Evolutionary conservation across 352 stramenopile genomes (phyloP), one percentile per base, ranked within the genome.

Genomic region (Phytopythium litorale): DNA sequence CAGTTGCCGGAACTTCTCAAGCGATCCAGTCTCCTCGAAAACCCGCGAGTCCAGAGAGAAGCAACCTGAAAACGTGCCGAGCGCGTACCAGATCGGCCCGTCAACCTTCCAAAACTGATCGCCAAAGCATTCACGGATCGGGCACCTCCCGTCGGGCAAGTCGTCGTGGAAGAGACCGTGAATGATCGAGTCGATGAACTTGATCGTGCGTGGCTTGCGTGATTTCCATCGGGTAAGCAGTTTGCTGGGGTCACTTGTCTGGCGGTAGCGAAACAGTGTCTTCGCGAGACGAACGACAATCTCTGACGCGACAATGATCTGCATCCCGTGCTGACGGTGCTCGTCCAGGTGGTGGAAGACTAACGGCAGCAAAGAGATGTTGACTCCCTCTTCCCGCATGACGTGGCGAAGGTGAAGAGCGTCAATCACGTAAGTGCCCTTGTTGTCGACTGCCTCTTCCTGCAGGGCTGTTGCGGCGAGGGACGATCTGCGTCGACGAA

Each of bases 31-130:
- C 56, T 72, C 60, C 15, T 64, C 58, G 21, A 64, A 67, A 4
- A 63, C 23, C 12, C 65, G 65, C 15, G 76, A 57, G 18, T 80
- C 68, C 25, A 92, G 65, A 1, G 78, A 70, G 48, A 85, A 79
- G 43, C 78, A 86, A 6, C 81, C 79, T 12, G 81, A 66, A 65
- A 84, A 88, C 0, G 73, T 75, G 23, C 86, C 86, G 2, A 94
- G 68, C 4, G 76, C 65, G 51, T 87, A 75, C 74, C 78, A 76
- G 19, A 92, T 78, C 0, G 75, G 80, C 2, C 77, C 81, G 46
- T 93, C 79, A 0, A 91, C 73, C 18, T 79, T 64, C 86, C 86
- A 94, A 40, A 94, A 94, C 56, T 93, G 84, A 25, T 82, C 73
- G 9, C 73, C 78, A 33, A 63, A 66, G 51, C 78, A 87, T 61